Base-by-base conservation (phyloP, 495 filamentous ascomycete genomes). In the Hypoxylon subgilvum region DNA sequence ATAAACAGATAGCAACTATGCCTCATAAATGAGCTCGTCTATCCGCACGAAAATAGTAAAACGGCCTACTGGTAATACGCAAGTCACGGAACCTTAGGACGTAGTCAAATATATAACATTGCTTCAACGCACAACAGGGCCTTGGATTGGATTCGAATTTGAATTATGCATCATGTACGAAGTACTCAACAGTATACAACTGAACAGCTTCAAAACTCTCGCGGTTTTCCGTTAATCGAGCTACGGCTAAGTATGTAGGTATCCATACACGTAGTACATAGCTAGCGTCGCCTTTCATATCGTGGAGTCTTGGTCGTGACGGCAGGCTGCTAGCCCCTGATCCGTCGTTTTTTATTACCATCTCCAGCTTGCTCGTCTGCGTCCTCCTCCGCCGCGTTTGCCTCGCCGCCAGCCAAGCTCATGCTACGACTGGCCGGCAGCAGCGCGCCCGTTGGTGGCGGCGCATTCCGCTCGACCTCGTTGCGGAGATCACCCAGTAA, bases 401-500 rank as follows among this genome's bases (percentile, higher is more conserved):
- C 49, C 49, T 65, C 67, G 1, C 54, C 61, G 9, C 65, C 65
- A 1, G 64, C 67, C 9, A 61, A 57, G 16, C 67, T 70, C 27
- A 70, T 50, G 28, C 67, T 70, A 50, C 67, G 67, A 18, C 67
- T 69, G n/a, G 34, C 38, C 1, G 60, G 49, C n/a, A 48, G 53
- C n/a, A 48, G 60, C 13, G 45, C 64, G 21, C 35, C 67, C 34
- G 36, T 55, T 40, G 28, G 57, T 30, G 43, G 53, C 13, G 66
- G 67, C 6, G 61, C 61, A n/a, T 66, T 66, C 6, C 64, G 64
- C 9, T 67, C 67, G 9, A 69, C 67, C 44, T 69, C 67, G 22
- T 63, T 70, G 13, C 77, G 74, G 32, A 80, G 67, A 55, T 82
- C 81, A 23, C 73, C 74, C 18, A 87, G 69, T 32, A 77, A 72